Evolutionary conservation across 2,329 filamentous ascomycete genomes (phyloP), one percentile per base, ranked within the genome.

Genomic region (Penicillium brasilianum): DNA sequence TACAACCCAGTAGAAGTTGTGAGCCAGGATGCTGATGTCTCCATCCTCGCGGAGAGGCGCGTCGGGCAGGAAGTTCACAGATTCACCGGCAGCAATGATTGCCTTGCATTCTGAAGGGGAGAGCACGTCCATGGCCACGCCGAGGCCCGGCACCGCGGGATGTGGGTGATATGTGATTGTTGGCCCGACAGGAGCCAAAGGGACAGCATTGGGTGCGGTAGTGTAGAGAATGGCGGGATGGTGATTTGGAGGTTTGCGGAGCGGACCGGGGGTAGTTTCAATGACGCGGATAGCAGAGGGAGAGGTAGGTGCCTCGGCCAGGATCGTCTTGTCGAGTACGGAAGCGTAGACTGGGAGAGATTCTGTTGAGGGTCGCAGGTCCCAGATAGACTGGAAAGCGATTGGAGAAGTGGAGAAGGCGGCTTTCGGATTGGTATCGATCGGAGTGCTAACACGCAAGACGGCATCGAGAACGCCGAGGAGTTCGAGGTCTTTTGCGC

Each of bases 1-100:
- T 13, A 87, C 81, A 9, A 91, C 81, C 88, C 88, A 91, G 78
- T 90, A 90, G 67, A 91, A 90, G 73, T 90, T 91, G 77, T 91
- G 88, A 0, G 88, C 88, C 1, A 90, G 74, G 50, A 90, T 83
- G 68, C 87, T 89, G 25, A 82, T 81, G 56, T 89, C 87, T 16
- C 85, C 86, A 58, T 88, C 86, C n/a, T 87, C 85, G 2, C 87
- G 84, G 32, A 90, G 77, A 0, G 88, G 88, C 0, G 87, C 86
- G 68, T 91, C 89, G 0, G 89, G 88, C 0, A 88, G 80, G 64
- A 90, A 91, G 7, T 84, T 84, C 49, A 90, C 83, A 0, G 81
- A 81, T 71, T 91, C 89, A 5, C 85, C 88, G 0, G 88, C 86
- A 0, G 87, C 85, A 20, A 91, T 86, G 57, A 91, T 90, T 13